Evolutionary conservation across 371 early-diverging fungal species (phyloP).

Genomic region (Haplosporangium sp.): DNA sequence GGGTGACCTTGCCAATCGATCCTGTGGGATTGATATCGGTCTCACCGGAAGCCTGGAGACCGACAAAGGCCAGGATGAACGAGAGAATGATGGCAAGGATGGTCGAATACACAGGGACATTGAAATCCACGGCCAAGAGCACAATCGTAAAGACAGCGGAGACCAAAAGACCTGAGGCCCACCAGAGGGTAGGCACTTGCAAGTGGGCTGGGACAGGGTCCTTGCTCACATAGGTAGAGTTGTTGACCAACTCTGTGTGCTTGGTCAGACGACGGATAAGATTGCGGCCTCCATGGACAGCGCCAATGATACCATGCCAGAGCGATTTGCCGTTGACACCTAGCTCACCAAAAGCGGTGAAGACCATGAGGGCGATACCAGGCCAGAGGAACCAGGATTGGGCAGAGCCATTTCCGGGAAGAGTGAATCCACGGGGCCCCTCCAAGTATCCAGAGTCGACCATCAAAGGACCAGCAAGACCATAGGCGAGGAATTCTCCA

Average conservation of each 20-base stretch:
- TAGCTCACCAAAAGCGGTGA: constrained; percentile 74
- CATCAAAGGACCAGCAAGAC: constrained; percentile 61
- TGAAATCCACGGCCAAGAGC: constrained; percentile 68
- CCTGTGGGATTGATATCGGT: constrained; percentile 79
- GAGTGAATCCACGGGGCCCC: constrained; percentile 56
- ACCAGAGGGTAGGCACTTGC: constrained; percentile 72
- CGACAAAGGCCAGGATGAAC: constrained; percentile 77
- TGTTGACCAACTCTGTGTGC: constrained; percentile 3
- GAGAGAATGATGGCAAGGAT: constrained; percentile 72
- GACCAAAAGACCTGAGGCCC: constrained; percentile 65
- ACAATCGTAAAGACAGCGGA: constrained; percentile 71
- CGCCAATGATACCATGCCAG: constrained; percentile 66
- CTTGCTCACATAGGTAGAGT: constrained; percentile 32
- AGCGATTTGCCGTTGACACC: constrained; percentile 65
- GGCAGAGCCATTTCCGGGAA: constrained; percentile 54
- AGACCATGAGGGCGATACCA: constrained; percentile 80
- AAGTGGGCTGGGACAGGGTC: constrained; percentile 62
- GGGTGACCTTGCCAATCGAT: constrained; percentile 73
- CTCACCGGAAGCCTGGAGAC: constrained; percentile 74
- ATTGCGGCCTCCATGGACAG: constrained; percentile 41
- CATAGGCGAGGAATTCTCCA: constrained; percentile 67
- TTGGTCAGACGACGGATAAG: constrained; percentile 39
- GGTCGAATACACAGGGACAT: constrained; percentile 65
- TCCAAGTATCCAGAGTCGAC: constrained; percentile 58
- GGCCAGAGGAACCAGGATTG: constrained; percentile 76